These are phyloP conservation scores for Rhodotorula sp. DNA, from an alignment of 1,284 basidiomycete genomes.

Conservation along the genomic window DNA sequence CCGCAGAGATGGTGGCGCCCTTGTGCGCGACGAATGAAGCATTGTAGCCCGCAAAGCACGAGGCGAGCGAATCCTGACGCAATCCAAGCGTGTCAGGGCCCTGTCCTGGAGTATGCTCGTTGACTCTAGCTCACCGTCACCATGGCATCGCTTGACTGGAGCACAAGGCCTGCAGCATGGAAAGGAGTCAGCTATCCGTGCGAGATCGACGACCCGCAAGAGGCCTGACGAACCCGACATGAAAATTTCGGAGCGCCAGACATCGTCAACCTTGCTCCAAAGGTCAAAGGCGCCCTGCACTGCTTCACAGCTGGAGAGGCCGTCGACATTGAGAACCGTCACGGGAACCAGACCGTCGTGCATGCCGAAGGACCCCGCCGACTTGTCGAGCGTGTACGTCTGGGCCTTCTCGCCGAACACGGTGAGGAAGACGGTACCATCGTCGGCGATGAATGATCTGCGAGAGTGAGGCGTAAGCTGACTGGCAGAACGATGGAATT, in stretches of 20 bases:
- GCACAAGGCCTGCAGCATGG: too few relatives aligned
- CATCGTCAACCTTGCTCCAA: neutral
- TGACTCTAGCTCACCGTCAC: too few relatives aligned
- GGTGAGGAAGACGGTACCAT: neutral
- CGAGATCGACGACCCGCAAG: too few relatives aligned
- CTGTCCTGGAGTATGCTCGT: too few relatives aligned
- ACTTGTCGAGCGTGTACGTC: neutral
- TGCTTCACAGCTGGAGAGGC: neutral
- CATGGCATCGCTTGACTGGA: too few relatives aligned
- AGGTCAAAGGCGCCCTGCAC: neutral
- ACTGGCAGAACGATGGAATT: neutral
- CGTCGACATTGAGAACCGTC: neutral
- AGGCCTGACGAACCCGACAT: neutral
- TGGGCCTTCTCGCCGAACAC: neutral
- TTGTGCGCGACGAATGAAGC: too few relatives aligned
- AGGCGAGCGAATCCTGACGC: too few relatives aligned
- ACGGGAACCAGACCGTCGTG: neutral
- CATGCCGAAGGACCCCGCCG: neutral
- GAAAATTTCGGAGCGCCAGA: neutral
- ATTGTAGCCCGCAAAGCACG: too few relatives aligned
- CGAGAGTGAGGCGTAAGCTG: neutral
- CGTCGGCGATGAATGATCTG: neutral
- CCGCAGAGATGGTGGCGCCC: too few relatives aligned
- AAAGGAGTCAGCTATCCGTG: too few relatives aligned
- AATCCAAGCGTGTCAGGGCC: too few relatives aligned